Evolutionary conservation across 177 flowering plant species (phyloP), one percentile per base, ranked within the genome.

Genomic region (Vitis hybrid): DNA sequence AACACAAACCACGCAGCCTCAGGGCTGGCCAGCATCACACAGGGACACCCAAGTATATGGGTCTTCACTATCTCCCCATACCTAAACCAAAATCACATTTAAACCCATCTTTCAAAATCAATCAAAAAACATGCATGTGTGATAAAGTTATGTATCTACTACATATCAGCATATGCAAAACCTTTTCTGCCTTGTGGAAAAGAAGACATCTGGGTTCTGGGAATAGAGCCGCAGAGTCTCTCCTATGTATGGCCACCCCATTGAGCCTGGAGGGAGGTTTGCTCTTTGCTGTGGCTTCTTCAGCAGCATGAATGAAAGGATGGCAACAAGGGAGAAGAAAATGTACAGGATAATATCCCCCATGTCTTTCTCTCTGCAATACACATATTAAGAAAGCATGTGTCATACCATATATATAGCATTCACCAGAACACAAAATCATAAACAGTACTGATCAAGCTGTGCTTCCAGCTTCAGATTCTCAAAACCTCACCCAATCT

Each of bases 211-310:
- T 11, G 82, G 82, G 22, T 76, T 67, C 50, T 76, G 67, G 50
- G 79, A 76, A 68, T 66, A 79, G 14, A 79, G 64, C 51, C 66
- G 61, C 2, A 72, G 66, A 31, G 82, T 71, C 34, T 79, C 81
- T 50, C 81, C 81, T 3, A 79, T 51, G 57, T 65, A 75, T 39
- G 81, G 81, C 81, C 74, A 75, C n/a, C 81, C 81, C 74, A 79
- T 59, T 18, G 78, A 75, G n/a, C 81, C 81, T 5, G 81, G 81
- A 14, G 81, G 81, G 14, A 79, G 59, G 52, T 72, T 72, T 10
- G 61, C 20, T 53, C 63, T 58, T 26, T 34, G 51, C 6, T 3
- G 13, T 5, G 22, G 15, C 10, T 31, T 15, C 10, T n/a, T 50
- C 7, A 20, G 16, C 13, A 22, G 3, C 49, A 18, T 64, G 51